These are phyloP conservation scores for Cicer chorassanicum DNA, from an alignment of 306 rosid genomes.

Conservation along the genomic window DNA sequence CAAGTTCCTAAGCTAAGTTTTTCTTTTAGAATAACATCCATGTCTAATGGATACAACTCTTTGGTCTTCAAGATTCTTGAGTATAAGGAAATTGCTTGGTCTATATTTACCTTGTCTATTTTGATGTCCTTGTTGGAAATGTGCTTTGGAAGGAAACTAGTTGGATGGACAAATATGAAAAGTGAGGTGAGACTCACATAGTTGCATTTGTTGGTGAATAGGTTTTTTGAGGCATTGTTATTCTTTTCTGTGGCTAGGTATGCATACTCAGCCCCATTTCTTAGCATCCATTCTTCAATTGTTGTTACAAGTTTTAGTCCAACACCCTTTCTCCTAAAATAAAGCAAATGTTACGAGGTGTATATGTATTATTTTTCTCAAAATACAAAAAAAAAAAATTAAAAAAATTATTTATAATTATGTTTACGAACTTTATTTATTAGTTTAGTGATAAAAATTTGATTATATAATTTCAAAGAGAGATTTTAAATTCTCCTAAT, in stretches of 20 bases:
- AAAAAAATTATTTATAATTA: background rate
- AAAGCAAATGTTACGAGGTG: background rate
- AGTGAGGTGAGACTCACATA: constrained; percentile 64
- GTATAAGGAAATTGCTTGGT: constrained; percentile 47
- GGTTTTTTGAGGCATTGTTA: constrained; percentile 63
- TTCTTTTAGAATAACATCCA: constrained; percentile 68
- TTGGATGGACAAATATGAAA: constrained; percentile 62
- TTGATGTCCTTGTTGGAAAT: constrained; percentile 52
- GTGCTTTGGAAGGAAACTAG: constrained; percentile 47
- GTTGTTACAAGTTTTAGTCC: constrained; percentile 67
- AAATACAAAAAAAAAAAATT: no score
- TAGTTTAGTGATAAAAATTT: no score
- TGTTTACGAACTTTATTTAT: no score
- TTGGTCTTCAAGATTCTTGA: constrained; percentile 50
- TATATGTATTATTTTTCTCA: background rate
- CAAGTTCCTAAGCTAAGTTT: constrained; percentile 73
- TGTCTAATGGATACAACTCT: constrained; percentile 64
- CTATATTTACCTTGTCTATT: constrained; percentile 53
- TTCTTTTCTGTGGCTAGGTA: constrained; percentile 66
- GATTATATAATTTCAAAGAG: no score
- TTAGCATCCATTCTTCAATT: constrained; percentile 74
- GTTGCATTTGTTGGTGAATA: constrained; percentile 69
- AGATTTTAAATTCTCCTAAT: no score
- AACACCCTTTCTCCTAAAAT: constrained; percentile 60
- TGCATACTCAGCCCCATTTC: constrained; percentile 70